Evolutionary conservation across 495 filamentous ascomycete genomes (phyloP), one percentile per base, ranked within the genome.

Genomic region (Trichocladium antarcticum): DNA sequence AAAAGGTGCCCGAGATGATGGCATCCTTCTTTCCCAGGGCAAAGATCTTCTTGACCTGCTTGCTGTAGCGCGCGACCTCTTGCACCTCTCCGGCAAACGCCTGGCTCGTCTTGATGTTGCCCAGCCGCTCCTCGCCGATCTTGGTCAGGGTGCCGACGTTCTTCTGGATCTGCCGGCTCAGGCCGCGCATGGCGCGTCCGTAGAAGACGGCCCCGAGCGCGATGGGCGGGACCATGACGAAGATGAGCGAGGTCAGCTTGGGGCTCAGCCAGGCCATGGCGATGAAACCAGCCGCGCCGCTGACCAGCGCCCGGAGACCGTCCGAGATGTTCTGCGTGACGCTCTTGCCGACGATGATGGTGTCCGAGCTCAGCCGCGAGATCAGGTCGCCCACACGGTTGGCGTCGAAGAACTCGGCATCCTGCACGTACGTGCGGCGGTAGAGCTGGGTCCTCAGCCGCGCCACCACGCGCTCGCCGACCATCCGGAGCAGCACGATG

Each of bases 351-450:
- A 97, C 90, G 54, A 98, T 89, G 55, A 97, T 84, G 1, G 92
- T 96, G 61, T 98, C 92, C 8, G 89, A 95, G 57, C 89, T 87
- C 17, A 98, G 80, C 12, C 92, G 80, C 40, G 90, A 96, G 57
- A 97, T 95, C 56, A 98, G 68, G 61, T 98, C 92, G 54, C 92
- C 92, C 32, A 95, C 88, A 16, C 93, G 77, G 68, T 98, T 98
- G 32, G 92, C 92, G 62, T 98, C 92, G 62, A 97, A 98, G 72
- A 98, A 98, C 61, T 98, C 92, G 49, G 93, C 93, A 64, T 98
- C 88, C 60, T 98, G 92, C 17, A 88, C 70, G 51, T 93, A 92
- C 0, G 92, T 97, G 57, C 83, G 78, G 44, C 86, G 77, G 70
- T 92, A 98, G 17, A 98, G 80, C 64, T 85, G 83, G 9, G 89